Conservation (phyloP, 106 monocot genomes). For the Dioscorea dumetorum region DNA sequence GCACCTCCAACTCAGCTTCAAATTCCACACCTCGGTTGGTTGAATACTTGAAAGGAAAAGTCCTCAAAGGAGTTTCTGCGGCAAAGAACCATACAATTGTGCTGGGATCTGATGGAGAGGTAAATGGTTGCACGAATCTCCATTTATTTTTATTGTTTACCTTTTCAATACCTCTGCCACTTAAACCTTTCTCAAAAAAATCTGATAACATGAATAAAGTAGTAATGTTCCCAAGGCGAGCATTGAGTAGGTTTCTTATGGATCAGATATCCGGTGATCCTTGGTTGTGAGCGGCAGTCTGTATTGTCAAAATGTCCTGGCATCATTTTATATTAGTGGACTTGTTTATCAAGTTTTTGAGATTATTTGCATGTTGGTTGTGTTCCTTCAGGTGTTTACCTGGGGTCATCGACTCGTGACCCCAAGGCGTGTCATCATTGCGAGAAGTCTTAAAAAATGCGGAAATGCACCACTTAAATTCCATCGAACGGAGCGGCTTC, state of each 20-base stretch:
- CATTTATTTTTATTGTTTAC: neutral
- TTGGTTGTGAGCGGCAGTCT: too few relatives aligned
- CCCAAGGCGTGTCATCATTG: constrained; percentile 73
- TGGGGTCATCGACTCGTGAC: constrained; percentile 97
- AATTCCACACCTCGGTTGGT: constrained; percentile 89
- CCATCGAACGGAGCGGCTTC: constrained; percentile 74
- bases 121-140: constrained; percentile 12
- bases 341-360: too few relatives aligned
- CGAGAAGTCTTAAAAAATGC: constrained; percentile 70
- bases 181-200: too few relatives aligned
- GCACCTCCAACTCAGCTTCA: constrained; percentile 96
- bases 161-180: neutral
- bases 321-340: too few relatives aligned
- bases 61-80: constrained; percentile 67
- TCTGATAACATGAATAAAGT: too few relatives aligned
- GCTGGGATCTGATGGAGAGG: constrained; percentile 82
- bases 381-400: constrained; percentile 59
- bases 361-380: neutral
- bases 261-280: too few relatives aligned
- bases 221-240: too few relatives aligned
- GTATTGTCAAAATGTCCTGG: too few relatives aligned
- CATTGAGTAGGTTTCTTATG: too few relatives aligned
- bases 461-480: constrained; percentile 67
- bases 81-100: constrained; percentile 91
- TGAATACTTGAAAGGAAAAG: constrained; percentile 92